phyloP scores from a whole-genome alignment of 768 basidiomycete genomes.

The Amanita rubescens region DNA sequence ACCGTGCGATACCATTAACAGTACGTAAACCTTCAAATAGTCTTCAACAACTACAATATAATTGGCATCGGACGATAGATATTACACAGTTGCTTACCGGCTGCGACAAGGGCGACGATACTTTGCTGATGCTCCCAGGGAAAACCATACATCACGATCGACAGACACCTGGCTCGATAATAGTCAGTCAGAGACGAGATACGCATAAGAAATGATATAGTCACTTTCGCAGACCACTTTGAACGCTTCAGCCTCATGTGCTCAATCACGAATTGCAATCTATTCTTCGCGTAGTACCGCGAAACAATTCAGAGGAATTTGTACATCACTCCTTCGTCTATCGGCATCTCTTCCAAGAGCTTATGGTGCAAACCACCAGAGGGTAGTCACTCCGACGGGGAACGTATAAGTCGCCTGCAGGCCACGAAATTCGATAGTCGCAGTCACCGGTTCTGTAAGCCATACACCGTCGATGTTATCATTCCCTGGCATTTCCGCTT shows the following conservation, averaged over 20 bases:
- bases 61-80: conserved; percentile 10
- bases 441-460: conserved; percentile 47
- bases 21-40: conserved; percentile 56
- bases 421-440: conserved; percentile 60
- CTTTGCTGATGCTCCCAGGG: conserved; percentile 45
- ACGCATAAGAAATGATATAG: too few species aligned
- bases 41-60: conserved; percentile 35
- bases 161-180: conserved; percentile 35
- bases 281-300: too few species aligned
- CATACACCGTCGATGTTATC: conserved; percentile 43
- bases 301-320: too few species aligned
- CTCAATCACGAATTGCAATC: too few species aligned
- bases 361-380: conserved; percentile 40
- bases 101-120: conserved; percentile 63
- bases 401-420: conserved; percentile 69
- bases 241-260: too few species aligned
- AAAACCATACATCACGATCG: conserved; percentile 50
- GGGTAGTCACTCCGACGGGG: conserved; percentile 63
- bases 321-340: too few species aligned
- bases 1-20: not conserved
- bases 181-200: conserved; percentile 17
- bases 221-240: too few species aligned
- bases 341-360: not conserved
- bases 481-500: conserved; percentile 27
- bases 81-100: conserved; percentile 24